These are phyloP conservation scores for Alternaria metachromatica DNA, from an alignment of 2,329 filamentous ascomycete species.

Conservation along the genomic window DNA sequence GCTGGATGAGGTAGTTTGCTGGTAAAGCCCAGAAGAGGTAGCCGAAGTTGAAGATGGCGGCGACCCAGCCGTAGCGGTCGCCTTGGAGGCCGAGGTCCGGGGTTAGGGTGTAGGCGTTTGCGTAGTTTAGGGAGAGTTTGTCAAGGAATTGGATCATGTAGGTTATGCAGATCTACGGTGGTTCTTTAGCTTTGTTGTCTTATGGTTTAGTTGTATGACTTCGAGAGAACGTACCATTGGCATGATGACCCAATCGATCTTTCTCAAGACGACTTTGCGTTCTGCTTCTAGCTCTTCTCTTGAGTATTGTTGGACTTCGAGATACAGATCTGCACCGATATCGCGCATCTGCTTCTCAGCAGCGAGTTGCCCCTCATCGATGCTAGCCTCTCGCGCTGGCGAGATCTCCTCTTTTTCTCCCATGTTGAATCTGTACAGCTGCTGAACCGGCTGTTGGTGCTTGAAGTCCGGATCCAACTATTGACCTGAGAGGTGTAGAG, in stretches of 20 bases:
- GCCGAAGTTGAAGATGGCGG: constrained; percentile 54
- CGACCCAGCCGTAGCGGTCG: constrained; percentile 51
- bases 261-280: constrained; percentile 50
- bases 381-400: constrained; percentile 29
- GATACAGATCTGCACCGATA: constrained; percentile 55
- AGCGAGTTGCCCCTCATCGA: constrained; percentile 37
- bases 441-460: background rate
- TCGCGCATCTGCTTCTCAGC: constrained; percentile 50
- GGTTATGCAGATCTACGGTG: constrained; percentile 45
- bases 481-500: background rate
- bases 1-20: constrained; percentile 49
- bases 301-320: constrained; percentile 53
- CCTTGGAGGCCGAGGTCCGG: constrained; percentile 46
- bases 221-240: constrained; percentile 48
- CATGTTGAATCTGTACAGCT: constrained; percentile 13
- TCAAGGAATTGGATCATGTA: constrained; percentile 58
- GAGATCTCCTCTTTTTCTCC: constrained; percentile 34
- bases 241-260: constrained; percentile 57
- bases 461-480: background rate
- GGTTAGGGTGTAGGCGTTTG: constrained; percentile 47
- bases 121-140: constrained; percentile 52
- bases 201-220: background rate
- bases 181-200: background rate
- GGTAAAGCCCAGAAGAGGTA: constrained; percentile 53
- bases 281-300: constrained; percentile 54